These are phyloP conservation scores for Nephromyces sp. DNA, from an alignment of 169 alveolate species.

Conservation along the genomic window DNA sequence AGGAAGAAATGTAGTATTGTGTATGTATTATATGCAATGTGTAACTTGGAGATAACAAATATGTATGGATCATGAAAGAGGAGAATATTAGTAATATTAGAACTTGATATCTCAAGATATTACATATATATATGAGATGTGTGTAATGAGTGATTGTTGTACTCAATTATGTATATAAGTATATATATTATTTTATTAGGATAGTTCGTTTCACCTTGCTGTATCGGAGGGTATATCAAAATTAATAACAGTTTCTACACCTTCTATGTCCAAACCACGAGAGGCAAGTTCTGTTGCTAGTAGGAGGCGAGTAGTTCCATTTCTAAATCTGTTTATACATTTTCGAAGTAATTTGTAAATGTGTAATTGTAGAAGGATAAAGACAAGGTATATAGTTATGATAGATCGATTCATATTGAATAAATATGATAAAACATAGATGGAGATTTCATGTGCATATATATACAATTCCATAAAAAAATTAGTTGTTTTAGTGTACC, in stretches of 20 bases:
- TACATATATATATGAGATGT: neutral
- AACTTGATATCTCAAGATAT: neutral
- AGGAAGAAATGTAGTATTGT: neutral
- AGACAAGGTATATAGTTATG: neutral
- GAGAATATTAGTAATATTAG: neutral
- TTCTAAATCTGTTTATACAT: conserved; percentile 9
- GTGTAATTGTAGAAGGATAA: neutral
- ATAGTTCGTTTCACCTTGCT: conserved; percentile 51
- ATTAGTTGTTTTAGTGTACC: conserved; percentile 10
- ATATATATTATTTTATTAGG: conserved; percentile 17
- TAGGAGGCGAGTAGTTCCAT: conserved; percentile 26
- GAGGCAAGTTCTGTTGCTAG: conserved; percentile 84
- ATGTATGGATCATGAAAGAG: neutral
- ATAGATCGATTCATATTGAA: neutral
- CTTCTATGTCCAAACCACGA: conserved; percentile 85
- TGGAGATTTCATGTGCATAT: neutral
- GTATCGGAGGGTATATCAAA: conserved; percentile 72
- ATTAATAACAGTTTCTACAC: conserved; percentile 75
- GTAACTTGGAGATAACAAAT: neutral
- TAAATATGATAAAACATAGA: neutral
- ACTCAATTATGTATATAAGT: neutral
- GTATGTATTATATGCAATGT: neutral
- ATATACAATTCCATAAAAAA: neutral
- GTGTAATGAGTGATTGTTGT: neutral
- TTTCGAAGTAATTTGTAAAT: neutral